Conservation (phyloP, 2,329 filamentous ascomycete genomes). For the Clathrospora elynae region DNA sequence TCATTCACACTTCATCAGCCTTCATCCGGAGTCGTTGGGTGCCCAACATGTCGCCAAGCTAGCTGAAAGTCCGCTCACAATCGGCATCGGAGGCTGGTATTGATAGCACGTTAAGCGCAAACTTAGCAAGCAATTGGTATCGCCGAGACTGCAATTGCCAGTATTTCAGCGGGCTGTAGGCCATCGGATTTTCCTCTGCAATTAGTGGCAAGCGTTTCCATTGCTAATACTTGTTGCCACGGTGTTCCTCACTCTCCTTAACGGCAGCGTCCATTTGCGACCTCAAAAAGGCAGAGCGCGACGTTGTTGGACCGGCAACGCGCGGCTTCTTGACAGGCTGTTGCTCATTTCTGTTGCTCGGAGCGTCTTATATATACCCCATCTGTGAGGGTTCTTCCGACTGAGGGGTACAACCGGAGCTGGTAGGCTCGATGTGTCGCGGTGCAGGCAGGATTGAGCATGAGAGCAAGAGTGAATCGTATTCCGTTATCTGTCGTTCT, state of each 20-base stretch:
- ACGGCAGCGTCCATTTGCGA: neutral
- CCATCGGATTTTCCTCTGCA: constrained; percentile 2
- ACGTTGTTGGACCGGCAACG: neutral
- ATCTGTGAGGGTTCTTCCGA: no score
- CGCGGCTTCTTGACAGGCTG: neutral
- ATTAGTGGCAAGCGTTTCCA: neutral
- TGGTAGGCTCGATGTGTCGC: no score
- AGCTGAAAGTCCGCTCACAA: no score
- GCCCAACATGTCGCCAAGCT: no score
- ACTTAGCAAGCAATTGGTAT: constrained; percentile 1
- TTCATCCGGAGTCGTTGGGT: constrained; percentile 3
- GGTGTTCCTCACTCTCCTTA: neutral
- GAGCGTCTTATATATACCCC: no score
- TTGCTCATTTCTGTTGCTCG: neutral
- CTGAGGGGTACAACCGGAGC: no score
- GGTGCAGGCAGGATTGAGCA: no score
- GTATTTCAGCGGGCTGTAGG: constrained; percentile 1
- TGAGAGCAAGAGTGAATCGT: no score
- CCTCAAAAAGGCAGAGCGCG: neutral
- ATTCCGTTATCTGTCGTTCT: no score
- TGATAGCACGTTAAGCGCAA: constrained; percentile 3
- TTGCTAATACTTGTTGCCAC: neutral
- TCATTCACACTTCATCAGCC: no score
- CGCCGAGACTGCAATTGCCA: constrained; percentile 2
- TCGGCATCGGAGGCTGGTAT: constrained; percentile 2